These are phyloP conservation scores for Rhinocladiella mackenziei DNA, from an alignment of 2,329 filamentous ascomycete genomes.

Conservation along the genomic window DNA sequence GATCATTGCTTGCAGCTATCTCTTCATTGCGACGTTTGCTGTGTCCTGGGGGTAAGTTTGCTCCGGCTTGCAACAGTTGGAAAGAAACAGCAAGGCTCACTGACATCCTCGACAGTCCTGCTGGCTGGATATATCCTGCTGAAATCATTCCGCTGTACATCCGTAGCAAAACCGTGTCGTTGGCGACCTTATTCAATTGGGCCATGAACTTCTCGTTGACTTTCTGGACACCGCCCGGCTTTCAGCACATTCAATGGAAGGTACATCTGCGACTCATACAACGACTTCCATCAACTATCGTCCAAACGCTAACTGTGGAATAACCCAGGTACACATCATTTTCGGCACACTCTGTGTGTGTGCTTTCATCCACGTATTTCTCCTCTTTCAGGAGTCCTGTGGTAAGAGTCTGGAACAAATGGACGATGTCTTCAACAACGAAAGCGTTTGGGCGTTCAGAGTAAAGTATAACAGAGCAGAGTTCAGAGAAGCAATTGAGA, in stretches of 20 bases:
- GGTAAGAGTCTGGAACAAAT: conserved; percentile 68
- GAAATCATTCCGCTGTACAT: conserved; percentile 61
- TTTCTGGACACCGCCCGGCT: conserved; percentile 56
- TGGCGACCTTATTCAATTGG: conserved; percentile 61
- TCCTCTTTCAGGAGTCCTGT: conserved; percentile 64
- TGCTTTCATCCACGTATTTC: conserved; percentile 65
- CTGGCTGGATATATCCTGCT: conserved; percentile 59
- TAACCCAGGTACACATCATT: too few relatives aligned
- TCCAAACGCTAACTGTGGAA: too few relatives aligned
- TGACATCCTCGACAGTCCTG: too few relatives aligned
- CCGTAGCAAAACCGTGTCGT: conserved; percentile 61
- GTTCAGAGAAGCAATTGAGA: too few relatives aligned
- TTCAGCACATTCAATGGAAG: conserved; percentile 55
- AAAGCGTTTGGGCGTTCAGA: too few relatives aligned
- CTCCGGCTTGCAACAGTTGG: too few relatives aligned
- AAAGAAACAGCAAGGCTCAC: too few relatives aligned
- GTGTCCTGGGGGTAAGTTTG: conserved; percentile 59
- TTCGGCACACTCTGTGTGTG: conserved; percentile 68
- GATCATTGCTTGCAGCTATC: conserved; percentile 65
- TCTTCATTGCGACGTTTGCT: conserved; percentile 67
- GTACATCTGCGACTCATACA: too few relatives aligned
- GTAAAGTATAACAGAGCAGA: too few relatives aligned
- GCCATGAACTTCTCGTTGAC: conserved; percentile 54
- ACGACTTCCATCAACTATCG: too few relatives aligned
- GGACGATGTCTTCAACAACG: conserved; percentile 11